Evolutionary conservation across 768 basidiomycete species (phyloP), one percentile per base, ranked within the genome.

Genomic region (Infundibulicybe gibba): DNA sequence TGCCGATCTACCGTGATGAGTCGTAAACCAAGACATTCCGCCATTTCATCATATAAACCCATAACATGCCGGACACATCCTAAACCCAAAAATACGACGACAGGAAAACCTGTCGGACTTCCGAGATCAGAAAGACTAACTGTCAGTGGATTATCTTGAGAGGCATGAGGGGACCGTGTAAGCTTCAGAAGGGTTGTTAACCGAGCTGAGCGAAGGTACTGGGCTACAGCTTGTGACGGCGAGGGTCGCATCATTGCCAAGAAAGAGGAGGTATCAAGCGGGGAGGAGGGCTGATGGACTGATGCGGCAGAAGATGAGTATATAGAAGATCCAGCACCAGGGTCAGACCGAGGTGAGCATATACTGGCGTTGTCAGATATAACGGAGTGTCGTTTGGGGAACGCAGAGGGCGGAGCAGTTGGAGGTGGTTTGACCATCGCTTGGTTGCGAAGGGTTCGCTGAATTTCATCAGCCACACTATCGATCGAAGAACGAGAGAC

Each of bases 121-220:
- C 97, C 95, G 50, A 97, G 76, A 60, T 98, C 95, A 3, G 95
- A 93, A n/a, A 95, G 73, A 54, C 95, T 95, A 47, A 97, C 86
- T 19, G 80, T 81, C 50, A 92, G 76, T 13, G 89, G 85, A 58
- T 80, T 71, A 57, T 83, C 83, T 48, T 77, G 73, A 19, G 86
- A 86, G 19, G 87, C 83, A 59, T 94, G 89, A 8, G 88, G 90
- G 2, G 83, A 80, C 32, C 89, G 80, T 14, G 83, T 87, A 38
- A 95, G 83, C 49, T 73, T 84, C 34, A 97, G 64, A 38, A 94
- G 65, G 0, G 87, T 90, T 0, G 93, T 98, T 49, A 97, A 71
- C 42, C 88, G 79, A 13, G 86, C 78, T 32, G 94, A 97, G 38
- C 85, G 90, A 48, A 97, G 71, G 60, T 94, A 95, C 60, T 85